A percentile compares a stretch with the other conserved stretches of the same genome.
phyloP scores from a whole-genome alignment of 1,284 basidiomycete genomes.

The Pseudozyma sp. region DNA sequence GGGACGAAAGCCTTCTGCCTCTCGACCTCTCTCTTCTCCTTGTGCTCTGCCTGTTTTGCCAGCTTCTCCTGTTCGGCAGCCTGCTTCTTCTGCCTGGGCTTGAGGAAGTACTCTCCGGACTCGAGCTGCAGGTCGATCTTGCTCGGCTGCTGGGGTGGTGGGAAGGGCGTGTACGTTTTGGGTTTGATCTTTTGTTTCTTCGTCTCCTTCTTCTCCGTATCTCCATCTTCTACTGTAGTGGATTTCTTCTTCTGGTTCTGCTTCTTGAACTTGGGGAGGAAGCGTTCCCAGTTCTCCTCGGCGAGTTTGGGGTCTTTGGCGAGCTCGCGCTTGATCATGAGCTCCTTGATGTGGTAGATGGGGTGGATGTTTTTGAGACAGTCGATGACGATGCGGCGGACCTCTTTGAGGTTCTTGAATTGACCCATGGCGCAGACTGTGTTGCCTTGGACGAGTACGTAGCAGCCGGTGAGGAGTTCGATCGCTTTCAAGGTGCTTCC shows the following conservation, averaged over 20 bases:
- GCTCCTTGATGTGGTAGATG: slow-evolving; percentile 98
- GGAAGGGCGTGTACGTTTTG: slow-evolving; percentile 99
- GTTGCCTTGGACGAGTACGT: slow-evolving; percentile 96
- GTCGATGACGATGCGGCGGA: slow-evolving; percentile 91
- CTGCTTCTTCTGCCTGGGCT: slow-evolving; percentile 77
- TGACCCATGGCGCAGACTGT: slow-evolving; percentile 98
- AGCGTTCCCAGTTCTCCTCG: slow-evolving; percentile 94
- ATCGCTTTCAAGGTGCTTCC: slow-evolving; percentile 99
- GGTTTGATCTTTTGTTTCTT: slow-evolving; percentile 73
- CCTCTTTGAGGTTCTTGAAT: slow-evolving; percentile 94
- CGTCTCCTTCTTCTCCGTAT: slow-evolving; percentile 70
- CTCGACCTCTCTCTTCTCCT: slow-evolving; percentile 50
- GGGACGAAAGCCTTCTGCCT: slow-evolving; percentile 53
- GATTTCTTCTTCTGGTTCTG: slow-evolving; percentile 82
- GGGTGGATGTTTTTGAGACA: slow-evolving; percentile 99
- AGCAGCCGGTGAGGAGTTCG: slow-evolving; percentile 94
- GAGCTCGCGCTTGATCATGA: slow-evolving; percentile 98
- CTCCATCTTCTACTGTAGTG: slow-evolving; percentile 28
- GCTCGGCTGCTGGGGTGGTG: slow-evolving; percentile 89
- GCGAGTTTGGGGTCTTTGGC: slow-evolving; percentile 98
- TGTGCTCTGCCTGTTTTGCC: slow-evolving; percentile 54
- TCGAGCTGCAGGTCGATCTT: slow-evolving; percentile 97
- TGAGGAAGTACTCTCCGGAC: slow-evolving; percentile 79
- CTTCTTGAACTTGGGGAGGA: slow-evolving; percentile 95
- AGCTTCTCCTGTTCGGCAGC: slow-evolving; percentile 40